Conservation (phyloP, 192 early-diverging fungal species). For the Entophlyctis luteolus region DNA sequence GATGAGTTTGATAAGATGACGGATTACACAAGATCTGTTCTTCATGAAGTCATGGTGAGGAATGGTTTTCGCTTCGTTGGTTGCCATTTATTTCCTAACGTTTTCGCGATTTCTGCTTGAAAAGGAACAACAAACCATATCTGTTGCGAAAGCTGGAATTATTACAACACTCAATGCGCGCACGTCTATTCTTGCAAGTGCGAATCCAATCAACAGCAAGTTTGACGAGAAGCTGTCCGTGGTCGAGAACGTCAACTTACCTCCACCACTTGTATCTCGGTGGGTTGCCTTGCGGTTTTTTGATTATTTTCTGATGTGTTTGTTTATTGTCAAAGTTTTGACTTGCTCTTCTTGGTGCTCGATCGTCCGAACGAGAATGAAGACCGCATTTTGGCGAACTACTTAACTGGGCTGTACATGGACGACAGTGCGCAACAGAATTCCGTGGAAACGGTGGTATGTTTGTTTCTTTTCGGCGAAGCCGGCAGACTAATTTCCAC, state of each 20-base stretch:
- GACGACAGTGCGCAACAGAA: constrained; percentile 49
- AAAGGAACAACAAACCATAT: constrained; percentile 95
- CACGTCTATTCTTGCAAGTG: constrained; percentile 88
- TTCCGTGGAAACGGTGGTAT: constrained; percentile 42
- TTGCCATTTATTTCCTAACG: background rate
- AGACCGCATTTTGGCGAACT: constrained; percentile 83
- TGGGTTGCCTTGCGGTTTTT: constrained; percentile 27
- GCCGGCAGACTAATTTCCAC: background rate
- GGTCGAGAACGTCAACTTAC: constrained; percentile 85
- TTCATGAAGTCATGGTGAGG: constrained; percentile 94
- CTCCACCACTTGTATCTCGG: constrained; percentile 89
- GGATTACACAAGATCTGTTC: constrained; percentile 83
- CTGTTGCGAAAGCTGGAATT: constrained; percentile 97
- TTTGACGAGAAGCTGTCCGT: constrained; percentile 79
- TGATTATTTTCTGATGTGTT: background rate
- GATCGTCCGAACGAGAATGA: constrained; percentile 82
- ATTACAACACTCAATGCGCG: constrained; percentile 96
- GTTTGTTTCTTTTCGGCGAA: constrained; percentile 10
- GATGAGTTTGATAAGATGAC: constrained; percentile 99
- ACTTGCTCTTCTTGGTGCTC: constrained; percentile 86
- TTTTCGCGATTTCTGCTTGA: background rate
- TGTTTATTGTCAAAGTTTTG: constrained; percentile 59
- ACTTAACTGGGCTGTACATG: constrained; percentile 82
- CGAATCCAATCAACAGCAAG: constrained; percentile 91
- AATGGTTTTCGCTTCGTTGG: background rate